A percentile compares a stretch with the other conserved stretches of the same genome.
Evolutionary conservation across 768 basidiomycete species (phyloP).

Genomic region (Rhizopogon roseolus): DNA sequence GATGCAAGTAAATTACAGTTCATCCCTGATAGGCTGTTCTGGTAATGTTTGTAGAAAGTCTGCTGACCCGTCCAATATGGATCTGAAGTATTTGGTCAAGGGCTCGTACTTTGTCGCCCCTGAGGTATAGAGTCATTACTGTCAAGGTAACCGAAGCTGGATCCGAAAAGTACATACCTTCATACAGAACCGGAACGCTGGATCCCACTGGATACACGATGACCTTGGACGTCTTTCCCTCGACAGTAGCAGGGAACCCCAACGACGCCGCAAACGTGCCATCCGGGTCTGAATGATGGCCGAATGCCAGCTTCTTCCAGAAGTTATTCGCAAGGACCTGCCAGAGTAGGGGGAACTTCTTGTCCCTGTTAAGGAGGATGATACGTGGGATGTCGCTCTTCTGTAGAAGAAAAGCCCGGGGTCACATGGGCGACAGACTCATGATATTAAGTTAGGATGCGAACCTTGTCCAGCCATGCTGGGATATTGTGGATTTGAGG

Average conservation of each 20-base stretch:
- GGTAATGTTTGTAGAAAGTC: slow-evolving; percentile 41
- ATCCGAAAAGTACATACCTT: slow-evolving; percentile 42
- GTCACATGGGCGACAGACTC: background rate
- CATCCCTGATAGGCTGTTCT: slow-evolving; percentile 30
- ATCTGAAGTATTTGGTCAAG: slow-evolving; percentile 68
- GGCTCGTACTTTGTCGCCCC: slow-evolving; percentile 73
- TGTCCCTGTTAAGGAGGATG: slow-evolving; percentile 70
- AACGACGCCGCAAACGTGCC: slow-evolving; percentile 53
- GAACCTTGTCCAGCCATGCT: slow-evolving; percentile 67
- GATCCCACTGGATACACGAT: slow-evolving; percentile 65
- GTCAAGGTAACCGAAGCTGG: background rate
- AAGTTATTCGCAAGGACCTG: slow-evolving; percentile 74
- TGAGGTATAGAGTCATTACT: slow-evolving; percentile 16
- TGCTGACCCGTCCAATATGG: slow-evolving; percentile 62
- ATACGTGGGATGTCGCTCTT: slow-evolving; percentile 45
- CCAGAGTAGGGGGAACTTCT: slow-evolving; percentile 76
- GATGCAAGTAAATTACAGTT: slow-evolving; percentile 15
- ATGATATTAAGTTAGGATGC: slow-evolving; percentile 7
- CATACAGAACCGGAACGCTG: slow-evolving; percentile 52
- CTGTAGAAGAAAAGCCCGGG: slow-evolving; percentile 15
- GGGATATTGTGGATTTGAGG: slow-evolving; percentile 52
- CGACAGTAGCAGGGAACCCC: slow-evolving; percentile 51
- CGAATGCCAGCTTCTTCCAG: slow-evolving; percentile 56
- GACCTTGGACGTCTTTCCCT: slow-evolving; percentile 57
- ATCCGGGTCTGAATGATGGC: slow-evolving; percentile 59